Base-by-base conservation (phyloP, 371 early-diverging fungal species). In the Nematocida major region DNA sequence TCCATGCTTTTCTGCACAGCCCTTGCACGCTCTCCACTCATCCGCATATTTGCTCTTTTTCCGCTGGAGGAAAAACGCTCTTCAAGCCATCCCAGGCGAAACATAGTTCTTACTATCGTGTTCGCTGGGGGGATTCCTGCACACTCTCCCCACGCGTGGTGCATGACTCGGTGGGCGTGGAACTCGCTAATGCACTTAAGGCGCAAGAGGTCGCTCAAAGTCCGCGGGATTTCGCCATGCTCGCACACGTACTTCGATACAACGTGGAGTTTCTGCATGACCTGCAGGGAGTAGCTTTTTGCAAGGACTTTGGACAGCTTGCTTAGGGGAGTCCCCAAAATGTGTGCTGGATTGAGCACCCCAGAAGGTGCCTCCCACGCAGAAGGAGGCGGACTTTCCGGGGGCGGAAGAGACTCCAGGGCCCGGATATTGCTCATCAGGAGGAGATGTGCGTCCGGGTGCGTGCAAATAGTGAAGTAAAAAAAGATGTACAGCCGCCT, bases 201-300 rank as follows among this genome's bases (percentile, higher is more conserved):
- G 2, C 1, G 7, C 9, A 22, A 9, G 3, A 69, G 47, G 13
- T 9, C 34, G 15, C 28, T n/a, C 9, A 22, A 4, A 13, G 47
- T 59, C 5, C 42, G 13, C 13, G 70, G 70, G n/a, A 69, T 61
- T 39, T 69, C 70, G 11, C 34, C 59, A 2, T 40, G 18, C 36
- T 69, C n/a, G 11, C 11, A 36, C 39, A 39, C 54, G 9, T 22
- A n/a, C 18, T 32, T n/a, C 28, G 18, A 7, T 30, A 26, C n/a
- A n/a, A n/a, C n/a, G n/a, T n/a, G n/a, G n/a, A n/a, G n/a, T n/a
- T n/a, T n/a, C n/a, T n/a, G n/a, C n/a, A n/a, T n/a, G n/a, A n/a
- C n/a, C n/a, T n/a, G n/a, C n/a, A n/a, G n/a, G n/a, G n/a, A n/a
- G n/a, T n/a, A n/a, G n/a, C n/a, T n/a, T n/a, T n/a, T n/a, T n/a